phyloP scores from a whole-genome alignment of 2,329 filamentous ascomycete genomes.

The Aquanectria penicillioides region DNA sequence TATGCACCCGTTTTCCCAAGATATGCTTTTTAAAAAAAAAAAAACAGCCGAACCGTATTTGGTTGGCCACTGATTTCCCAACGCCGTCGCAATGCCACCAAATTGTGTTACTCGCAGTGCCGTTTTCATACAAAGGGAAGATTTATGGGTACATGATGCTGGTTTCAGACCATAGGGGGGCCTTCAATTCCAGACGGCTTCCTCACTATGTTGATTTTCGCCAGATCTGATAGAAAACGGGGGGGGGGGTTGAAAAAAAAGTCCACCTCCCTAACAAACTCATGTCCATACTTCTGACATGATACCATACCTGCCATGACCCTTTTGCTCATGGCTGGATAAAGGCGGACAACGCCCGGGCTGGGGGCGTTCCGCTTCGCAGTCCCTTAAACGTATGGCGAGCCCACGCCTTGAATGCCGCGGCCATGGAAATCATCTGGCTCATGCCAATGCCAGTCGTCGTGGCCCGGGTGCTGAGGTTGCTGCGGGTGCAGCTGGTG shows the following conservation, averaged over 20 bases:
- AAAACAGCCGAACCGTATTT: neutral
- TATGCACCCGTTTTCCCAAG: neutral
- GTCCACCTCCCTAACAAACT: neutral
- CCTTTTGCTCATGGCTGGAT: neutral
- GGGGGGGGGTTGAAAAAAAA: neutral
- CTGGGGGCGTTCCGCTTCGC: slow-evolving; percentile 24
- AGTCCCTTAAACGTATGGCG: slow-evolving; percentile 45
- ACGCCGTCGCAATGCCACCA: slow-evolving; percentile 38
- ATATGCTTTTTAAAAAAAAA: slow-evolving; percentile 1
- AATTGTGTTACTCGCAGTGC: slow-evolving; percentile 20
- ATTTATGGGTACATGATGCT: slow-evolving; percentile 32
- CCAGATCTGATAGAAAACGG: neutral
- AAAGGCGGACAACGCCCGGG: slow-evolving; percentile 19
- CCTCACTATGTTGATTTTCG: neutral
- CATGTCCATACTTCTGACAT: neutral
- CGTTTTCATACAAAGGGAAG: slow-evolving; percentile 26
- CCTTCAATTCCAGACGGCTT: neutral
- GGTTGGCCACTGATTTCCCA: too few species aligned
- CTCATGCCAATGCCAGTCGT: slow-evolving; percentile 49
- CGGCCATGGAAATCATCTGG: slow-evolving; percentile 46
- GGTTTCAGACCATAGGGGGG: neutral
- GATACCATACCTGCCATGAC: neutral
- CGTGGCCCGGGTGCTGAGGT: slow-evolving; percentile 25
- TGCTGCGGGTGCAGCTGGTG: neutral
- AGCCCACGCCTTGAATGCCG: slow-evolving; percentile 35